Evolutionary conservation across 768 basidiomycete genomes (phyloP).

Genomic region (Lactarius indigo): DNA sequence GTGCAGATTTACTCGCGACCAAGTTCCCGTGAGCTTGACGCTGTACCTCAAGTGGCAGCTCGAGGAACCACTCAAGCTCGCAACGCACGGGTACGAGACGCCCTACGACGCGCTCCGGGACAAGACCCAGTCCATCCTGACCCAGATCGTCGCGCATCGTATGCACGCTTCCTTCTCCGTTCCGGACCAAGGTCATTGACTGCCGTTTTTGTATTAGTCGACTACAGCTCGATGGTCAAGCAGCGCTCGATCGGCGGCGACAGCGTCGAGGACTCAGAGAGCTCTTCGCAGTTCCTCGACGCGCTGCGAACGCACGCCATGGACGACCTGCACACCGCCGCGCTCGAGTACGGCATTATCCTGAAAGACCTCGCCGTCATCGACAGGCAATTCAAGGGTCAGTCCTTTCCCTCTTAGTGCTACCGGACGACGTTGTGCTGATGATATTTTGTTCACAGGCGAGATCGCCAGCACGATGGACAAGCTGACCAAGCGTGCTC

Average conservation of each 20-base stretch:
- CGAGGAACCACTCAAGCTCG: constrained; percentile 55
- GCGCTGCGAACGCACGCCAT: constrained; percentile 78
- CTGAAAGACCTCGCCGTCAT: constrained; percentile 85
- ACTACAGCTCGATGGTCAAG: constrained; percentile 66
- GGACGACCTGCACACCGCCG: constrained; percentile 82
- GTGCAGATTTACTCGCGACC: constrained; percentile 73
- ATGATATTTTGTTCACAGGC: constrained; percentile 32
- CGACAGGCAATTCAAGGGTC: constrained; percentile 79
- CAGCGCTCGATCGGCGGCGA: constrained; percentile 77
- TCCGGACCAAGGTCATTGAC: not conserved
- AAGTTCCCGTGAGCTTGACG: constrained; percentile 80
- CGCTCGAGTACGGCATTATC: constrained; percentile 79
- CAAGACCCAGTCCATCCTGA: constrained; percentile 84
- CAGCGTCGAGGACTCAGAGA: constrained; percentile 65
- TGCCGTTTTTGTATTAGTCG: constrained; percentile 34
- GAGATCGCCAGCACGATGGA: constrained; percentile 85
- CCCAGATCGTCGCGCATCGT: constrained; percentile 80
- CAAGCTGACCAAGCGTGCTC: constrained; percentile 75
- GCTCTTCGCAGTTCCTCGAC: constrained; percentile 75
- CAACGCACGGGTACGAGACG: constrained; percentile 80
- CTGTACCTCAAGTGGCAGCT: constrained; percentile 80
- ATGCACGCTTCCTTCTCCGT: constrained; percentile 43
- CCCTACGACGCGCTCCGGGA: constrained; percentile 76
- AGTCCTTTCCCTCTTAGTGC: not conserved
- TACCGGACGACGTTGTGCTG: not conserved